These are phyloP conservation scores for Dalbergia cultrata DNA, from an alignment of 306 rosid species.

Conservation along the genomic window DNA sequence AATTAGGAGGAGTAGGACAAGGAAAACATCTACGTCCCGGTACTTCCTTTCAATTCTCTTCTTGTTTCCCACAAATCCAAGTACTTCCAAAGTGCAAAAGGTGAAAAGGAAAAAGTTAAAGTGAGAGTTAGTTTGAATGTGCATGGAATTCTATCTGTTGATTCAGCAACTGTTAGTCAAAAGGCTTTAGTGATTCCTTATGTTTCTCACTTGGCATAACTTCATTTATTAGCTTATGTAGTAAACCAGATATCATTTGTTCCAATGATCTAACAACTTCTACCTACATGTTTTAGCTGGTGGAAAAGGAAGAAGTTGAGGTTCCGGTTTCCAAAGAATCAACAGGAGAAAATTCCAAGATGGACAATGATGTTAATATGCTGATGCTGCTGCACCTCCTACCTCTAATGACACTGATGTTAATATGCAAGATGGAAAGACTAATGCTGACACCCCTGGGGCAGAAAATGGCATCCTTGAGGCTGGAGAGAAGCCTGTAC, in stretches of 20 bases:
- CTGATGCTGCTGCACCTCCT: constrained; percentile 58
- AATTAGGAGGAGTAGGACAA: too few relatives aligned
- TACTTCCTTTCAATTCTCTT: too few relatives aligned
- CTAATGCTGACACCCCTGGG: constrained; percentile 60
- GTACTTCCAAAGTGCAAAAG: constrained; percentile 67
- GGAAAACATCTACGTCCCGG: too few relatives aligned
- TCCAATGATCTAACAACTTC: neutral
- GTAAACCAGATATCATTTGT: neutral
- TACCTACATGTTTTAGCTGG: constrained; percentile 56
- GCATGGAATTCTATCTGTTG: constrained; percentile 83
- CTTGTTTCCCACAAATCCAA: too few relatives aligned
- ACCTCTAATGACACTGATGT: constrained; percentile 63
- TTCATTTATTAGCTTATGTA: neutral
- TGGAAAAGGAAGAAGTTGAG: constrained; percentile 90
- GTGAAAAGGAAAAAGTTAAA: constrained; percentile 74
- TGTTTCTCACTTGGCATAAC: neutral
- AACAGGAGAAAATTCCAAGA: constrained; percentile 62
- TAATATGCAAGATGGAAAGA: constrained; percentile 86
- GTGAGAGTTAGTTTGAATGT: constrained; percentile 79
- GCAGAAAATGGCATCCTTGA: constrained; percentile 71
- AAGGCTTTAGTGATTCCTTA: neutral
- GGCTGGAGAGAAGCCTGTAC: constrained; percentile 78
- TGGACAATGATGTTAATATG: constrained; percentile 79
- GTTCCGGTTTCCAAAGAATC: constrained; percentile 73
- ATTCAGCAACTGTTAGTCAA: constrained; percentile 79